Evolutionary conservation across 106 monocot genomes (phyloP), one percentile per base, ranked within the genome.

Genomic region (Narthecium ossifragum): DNA sequence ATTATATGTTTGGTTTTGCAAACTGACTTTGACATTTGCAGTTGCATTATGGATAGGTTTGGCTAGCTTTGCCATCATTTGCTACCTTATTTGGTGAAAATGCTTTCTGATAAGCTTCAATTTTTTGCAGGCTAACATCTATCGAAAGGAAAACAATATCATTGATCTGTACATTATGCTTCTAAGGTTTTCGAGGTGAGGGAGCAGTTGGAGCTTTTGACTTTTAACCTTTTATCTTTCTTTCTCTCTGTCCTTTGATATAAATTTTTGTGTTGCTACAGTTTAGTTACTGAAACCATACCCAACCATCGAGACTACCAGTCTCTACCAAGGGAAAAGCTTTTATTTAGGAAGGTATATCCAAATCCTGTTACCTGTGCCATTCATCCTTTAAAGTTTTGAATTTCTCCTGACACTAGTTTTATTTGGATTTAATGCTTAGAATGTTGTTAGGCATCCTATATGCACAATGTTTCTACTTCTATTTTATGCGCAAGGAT

Each of bases 161-260:
- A 77, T 98, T 29, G 90, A 98, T 71, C 68, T 98, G 23, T 98
- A 81, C 74, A 74, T 87, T 46, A 84, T 98, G 76, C 90, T 98
- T 34, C 55, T 98, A 34, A 72, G 96, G 13, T 91, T 84, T 87
- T 90, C 86, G 26, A 91, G 90, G 96, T 87, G 3, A 61, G 71
- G 15, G 13, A 33, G 39, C 34, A 53, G 20, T 24, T 56, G 1
- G 1, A 5, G 20, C 15, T 56, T 5, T 34, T 56, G 13, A 18
- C 39, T 38, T 2, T 37, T 15, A 9, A 38, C 21, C 15, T 21
- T 54, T 31, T 58, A 22, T 11, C 23, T 24, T 58, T 37, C 36
- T 22, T 49, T 21, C 17, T 38, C 22, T 8, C 21, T 58, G n/a
- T 20, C 24, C 18, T 25, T 36, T 22, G 15, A 15, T 8, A 22